Evolutionary conservation across 768 basidiomycete species (phyloP), one percentile per base, ranked within the genome.

Genomic region (Erythrobasidium yunnanense): DNA sequence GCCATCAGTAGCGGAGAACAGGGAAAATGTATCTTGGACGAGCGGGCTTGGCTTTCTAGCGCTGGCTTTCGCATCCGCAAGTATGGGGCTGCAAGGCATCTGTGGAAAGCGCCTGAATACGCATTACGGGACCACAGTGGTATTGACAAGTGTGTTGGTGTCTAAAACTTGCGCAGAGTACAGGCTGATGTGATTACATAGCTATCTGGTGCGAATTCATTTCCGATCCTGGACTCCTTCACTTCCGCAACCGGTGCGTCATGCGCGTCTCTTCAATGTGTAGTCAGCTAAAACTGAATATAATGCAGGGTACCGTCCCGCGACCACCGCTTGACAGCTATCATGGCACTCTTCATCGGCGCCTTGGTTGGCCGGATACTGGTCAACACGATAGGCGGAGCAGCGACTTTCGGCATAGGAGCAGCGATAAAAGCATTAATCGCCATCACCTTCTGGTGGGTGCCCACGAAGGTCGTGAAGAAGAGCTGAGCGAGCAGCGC

Each of bases 41-140:
- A 83, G 84, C 49, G 74, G 81, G 0, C 71, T 83, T 33, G 82
- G 86, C 0, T 88, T 85, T 72, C 84, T 85, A 13, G 80, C 83
- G 8, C 70, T 95, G 17, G 88, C 81, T 0, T 87, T 88, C 75
- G 84, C 90, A 76, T 89, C 87, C 69, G 85, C 85, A 30, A 79
- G 78, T 74, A 77, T 95, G 71, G 90, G 90, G 5, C 77, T 90
- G 33, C 90, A 92, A 76, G 89, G 89, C 20, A 87, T 90, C 74
- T 79, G 87, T 77, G 88, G 85, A 55, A 90, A 90, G 77, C 78
- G 87, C 34, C 74, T 88, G 69, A 85, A 85, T 71, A 85, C 85
- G 7, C 85, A 87, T 74, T 90, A 86, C 73, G 83, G 85, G 17
- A 86, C 85, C 0, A 86, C 74, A 84, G 87, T 89, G 69, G 87